Percentiles rank a stretch among this genome's conserved stretches.
Evolutionary conservation across 2,329 filamentous ascomycete species (phyloP).

Genomic region (Beauveria varroae): DNA sequence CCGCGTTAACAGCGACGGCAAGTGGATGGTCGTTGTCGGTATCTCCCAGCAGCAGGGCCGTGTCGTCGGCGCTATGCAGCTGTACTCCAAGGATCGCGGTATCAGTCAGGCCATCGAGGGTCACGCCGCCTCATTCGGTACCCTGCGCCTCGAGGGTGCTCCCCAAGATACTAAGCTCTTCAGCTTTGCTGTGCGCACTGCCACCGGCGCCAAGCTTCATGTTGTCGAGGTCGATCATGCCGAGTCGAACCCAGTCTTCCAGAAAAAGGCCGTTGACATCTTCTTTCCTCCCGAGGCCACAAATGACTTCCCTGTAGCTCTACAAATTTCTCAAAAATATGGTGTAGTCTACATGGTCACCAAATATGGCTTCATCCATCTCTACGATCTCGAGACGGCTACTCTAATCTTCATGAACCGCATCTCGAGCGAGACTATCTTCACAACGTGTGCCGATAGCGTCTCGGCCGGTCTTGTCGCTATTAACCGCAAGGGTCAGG

Average conservation of each 20-base stretch:
- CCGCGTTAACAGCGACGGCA: constrained; percentile 87
- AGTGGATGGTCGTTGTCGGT: constrained; percentile 97
- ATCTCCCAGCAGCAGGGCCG: constrained; percentile 91
- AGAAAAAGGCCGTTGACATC: constrained; percentile 94
- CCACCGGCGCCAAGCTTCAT: constrained; percentile 88
- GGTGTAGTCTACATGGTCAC: constrained; percentile 95
- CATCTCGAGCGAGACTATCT: constrained; percentile 98
- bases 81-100: constrained; percentile 91
- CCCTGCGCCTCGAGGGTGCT: constrained; percentile 79
- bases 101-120: constrained; percentile 98
- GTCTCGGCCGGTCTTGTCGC: constrained; percentile 84
- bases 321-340: constrained; percentile 95
- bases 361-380: constrained; percentile 97
- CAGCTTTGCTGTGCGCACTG: constrained; percentile 88
- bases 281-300: constrained; percentile 94
- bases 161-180: constrained; percentile 91
- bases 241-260: constrained; percentile 78
- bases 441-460: constrained; percentile 80
- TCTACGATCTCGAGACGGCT: constrained; percentile 94
- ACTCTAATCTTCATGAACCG: constrained; percentile 99
- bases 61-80: constrained; percentile 92
- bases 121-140: constrained; percentile 91
- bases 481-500: constrained; percentile 96
- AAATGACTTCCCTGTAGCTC: constrained; percentile 95
- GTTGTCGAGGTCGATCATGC: constrained; percentile 96